These are phyloP conservation scores for Pyrrhoderma lamaoense DNA, from an alignment of 1,284 basidiomycete species.

Conservation along the genomic window DNA sequence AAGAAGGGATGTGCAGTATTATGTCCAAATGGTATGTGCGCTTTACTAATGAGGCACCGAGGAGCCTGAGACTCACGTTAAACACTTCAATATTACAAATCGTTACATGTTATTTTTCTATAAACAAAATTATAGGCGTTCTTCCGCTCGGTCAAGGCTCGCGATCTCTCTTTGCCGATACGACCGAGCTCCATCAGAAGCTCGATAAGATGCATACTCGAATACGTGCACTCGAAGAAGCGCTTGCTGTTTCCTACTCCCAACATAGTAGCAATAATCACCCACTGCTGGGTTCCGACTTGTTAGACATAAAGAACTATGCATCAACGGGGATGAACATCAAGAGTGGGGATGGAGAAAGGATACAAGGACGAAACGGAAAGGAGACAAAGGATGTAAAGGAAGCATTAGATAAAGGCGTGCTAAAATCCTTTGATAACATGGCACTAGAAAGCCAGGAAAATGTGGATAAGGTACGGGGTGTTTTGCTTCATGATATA, in stretches of 20 bases:
- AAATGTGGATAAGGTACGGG: no score
- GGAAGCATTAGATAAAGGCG: no score
- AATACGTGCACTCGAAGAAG: constrained; percentile 22
- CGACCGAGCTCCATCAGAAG: constrained; percentile 20
- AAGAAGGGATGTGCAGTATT: constrained; percentile 13
- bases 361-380: no score
- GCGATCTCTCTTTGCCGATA: constrained; percentile 4
- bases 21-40: constrained; percentile 15
- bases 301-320: constrained; percentile 21
- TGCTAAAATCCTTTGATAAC: no score
- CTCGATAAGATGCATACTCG: constrained; percentile 19
- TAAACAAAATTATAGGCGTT: neutral
- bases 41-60: neutral
- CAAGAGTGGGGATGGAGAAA: no score
- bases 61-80: no score
- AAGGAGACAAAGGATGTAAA: no score
- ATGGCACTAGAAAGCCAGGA: no score
- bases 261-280: constrained; percentile 19
- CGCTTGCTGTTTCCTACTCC: constrained; percentile 16
- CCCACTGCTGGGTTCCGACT: constrained; percentile 23
- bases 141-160: neutral
- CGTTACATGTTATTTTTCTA: neutral
- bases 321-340: neutral
- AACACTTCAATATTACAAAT: neutral
- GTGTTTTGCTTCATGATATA: no score